A percentile compares a stretch with the other conserved stretches of the same genome.
These are phyloP conservation scores for Fusarium gaditjirri DNA, from an alignment of 2,329 filamentous ascomycete species.

Conservation along the genomic window DNA sequence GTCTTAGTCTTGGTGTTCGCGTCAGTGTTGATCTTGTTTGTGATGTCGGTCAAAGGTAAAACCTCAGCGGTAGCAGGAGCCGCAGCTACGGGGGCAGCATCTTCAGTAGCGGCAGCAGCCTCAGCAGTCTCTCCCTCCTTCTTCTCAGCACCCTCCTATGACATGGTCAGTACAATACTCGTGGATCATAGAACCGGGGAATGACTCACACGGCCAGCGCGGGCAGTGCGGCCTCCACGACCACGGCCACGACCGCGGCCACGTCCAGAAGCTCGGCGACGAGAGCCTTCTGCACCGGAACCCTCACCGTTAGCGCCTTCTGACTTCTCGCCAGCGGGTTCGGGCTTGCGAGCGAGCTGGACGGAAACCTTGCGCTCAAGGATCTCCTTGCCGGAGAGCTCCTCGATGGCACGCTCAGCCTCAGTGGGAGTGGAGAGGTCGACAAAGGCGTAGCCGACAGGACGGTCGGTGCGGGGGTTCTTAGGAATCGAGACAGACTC, in stretches of 20 bases:
- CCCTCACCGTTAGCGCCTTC: slow-evolving; percentile 82
- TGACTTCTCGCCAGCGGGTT: slow-evolving; percentile 80
- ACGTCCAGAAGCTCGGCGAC: slow-evolving; percentile 71
- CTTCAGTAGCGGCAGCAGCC: slow-evolving; percentile 56
- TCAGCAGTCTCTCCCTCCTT: slow-evolving; percentile 58
- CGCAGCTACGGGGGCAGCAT: slow-evolving; percentile 55
- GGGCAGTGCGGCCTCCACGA: slow-evolving; percentile 72
- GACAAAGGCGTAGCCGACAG: slow-evolving; percentile 98
- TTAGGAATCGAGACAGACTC: slow-evolving; percentile 99
- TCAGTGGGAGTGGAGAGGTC: slow-evolving; percentile 94
- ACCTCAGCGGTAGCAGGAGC: slow-evolving; percentile 63
- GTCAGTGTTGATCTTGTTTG: slow-evolving; percentile 67
- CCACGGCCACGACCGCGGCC: slow-evolving; percentile 77
- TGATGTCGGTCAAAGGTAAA: slow-evolving; percentile 70
- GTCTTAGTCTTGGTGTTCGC: slow-evolving; percentile 68
- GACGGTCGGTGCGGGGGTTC: slow-evolving; percentile 98
- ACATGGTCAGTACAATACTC: slow-evolving; percentile 17
- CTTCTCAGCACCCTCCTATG: slow-evolving; percentile 53
- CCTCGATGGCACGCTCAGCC: slow-evolving; percentile 93
- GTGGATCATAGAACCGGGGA: neutral
- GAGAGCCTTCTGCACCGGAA: slow-evolving; percentile 72
- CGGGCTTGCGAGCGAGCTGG: slow-evolving; percentile 97
- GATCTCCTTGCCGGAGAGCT: slow-evolving; percentile 97
- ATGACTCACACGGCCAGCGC: slow-evolving; percentile 60
- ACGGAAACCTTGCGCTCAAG: slow-evolving; percentile 99